Percentiles rank a stretch among this genome's conserved stretches.
phyloP scores from a whole-genome alignment of 2,329 filamentous ascomycete species.

The Claviceps sp. region DNA sequence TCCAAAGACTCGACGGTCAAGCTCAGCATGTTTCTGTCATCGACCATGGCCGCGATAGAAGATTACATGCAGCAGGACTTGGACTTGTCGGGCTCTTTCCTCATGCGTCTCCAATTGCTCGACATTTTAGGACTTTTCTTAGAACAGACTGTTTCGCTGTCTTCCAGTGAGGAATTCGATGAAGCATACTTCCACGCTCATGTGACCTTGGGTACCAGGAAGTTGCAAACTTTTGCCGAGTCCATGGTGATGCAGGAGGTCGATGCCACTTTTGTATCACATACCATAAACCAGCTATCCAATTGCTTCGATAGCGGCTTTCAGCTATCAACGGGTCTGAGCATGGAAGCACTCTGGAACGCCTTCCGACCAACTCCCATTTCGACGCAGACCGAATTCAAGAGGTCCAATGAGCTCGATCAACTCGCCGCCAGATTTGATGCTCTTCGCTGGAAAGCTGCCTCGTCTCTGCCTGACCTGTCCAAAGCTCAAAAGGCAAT shows the following conservation, averaged over 20 bases:
- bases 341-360: conserved; percentile 71
- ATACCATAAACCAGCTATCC: conserved; percentile 30
- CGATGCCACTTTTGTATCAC: conserved; percentile 24
- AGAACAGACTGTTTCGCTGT: conserved; percentile 37
- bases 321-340: conserved; percentile 59
- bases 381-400: conserved; percentile 29
- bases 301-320: conserved; percentile 55
- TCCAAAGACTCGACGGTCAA: conserved; percentile 48
- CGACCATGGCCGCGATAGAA: conserved; percentile 27
- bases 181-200: conserved; percentile 53
- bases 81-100: conserved; percentile 7
- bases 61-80: conserved; percentile 27
- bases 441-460: conserved; percentile 43
- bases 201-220: conserved; percentile 34
- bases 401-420: conserved; percentile 37
- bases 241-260: conserved; percentile 10
- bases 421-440: conserved; percentile 47
- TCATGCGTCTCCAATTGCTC: conserved; percentile 14
- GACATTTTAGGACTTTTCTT: conserved; percentile 37
- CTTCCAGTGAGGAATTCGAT: conserved; percentile 36
- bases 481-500: conserved; percentile 40
- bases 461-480: conserved; percentile 37
- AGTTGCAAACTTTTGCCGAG: conserved; percentile 23
- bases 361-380: conserved; percentile 51
- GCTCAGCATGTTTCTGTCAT: conserved; percentile 36